Evolutionary conservation across 257 asterid species (phyloP), one percentile per base, ranked within the genome.

Genomic region (Nicotiana sylvestris): DNA sequence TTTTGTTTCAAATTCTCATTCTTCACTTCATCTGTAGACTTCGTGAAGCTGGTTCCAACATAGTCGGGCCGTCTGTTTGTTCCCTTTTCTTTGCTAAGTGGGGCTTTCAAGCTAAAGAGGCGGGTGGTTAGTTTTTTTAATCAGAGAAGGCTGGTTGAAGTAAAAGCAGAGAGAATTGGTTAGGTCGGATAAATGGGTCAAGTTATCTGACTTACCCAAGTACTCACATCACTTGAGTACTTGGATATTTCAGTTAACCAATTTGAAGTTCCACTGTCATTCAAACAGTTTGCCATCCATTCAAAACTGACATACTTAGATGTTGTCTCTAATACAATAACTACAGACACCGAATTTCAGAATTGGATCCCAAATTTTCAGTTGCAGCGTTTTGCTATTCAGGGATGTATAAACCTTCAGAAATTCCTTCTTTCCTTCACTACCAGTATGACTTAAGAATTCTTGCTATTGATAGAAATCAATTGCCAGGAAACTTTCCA

Each of bases 361-460:
- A 35, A 51, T 55, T 68, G 80, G 80, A 35, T 68, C 5, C 80
- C 84, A 3, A 55, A 12, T 4, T 70, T 70, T 7, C 84, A 56
- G 76, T 17, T 81, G 8, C 30, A 81, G 4, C 0, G n/a, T 7
- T 68, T 81, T 53, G 7, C 7, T 11, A n/a, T 81, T 0, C 0
- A 4, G 0, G 13, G 32, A 9, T 56, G 61, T 4, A 12, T 1
- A 62, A 65, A 35, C 61, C 29, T 30, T 33, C 13, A 17, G 39
- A 68, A 57, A 17, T 2, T 55, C 70, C 84, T 55, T 29, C 16
- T 57, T 55, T 68, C 35, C 69, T 68, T 21, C 18, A 0, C 11
- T 67, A 81, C 25, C 80, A 68, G 21, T n/a, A 25, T 25, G 66
- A 81, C 57, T n/a, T 68, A 80, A 81, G 84, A 72, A 21, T 81